phyloP scores from a whole-genome alignment of 371 early-diverging fungal genomes.

The Mortierella sp. region DNA sequence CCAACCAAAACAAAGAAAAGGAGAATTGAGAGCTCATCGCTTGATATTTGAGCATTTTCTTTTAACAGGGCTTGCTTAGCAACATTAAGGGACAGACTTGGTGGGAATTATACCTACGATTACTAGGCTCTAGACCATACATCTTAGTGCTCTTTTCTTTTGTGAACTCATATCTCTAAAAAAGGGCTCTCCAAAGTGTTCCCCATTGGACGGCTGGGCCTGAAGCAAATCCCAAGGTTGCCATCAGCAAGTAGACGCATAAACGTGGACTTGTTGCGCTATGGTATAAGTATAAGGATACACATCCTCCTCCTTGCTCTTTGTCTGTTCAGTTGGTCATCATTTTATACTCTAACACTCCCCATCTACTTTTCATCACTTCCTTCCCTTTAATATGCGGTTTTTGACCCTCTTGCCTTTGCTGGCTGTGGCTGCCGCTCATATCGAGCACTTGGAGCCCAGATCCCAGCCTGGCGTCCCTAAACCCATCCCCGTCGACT shows the following conservation, averaged over 20 bases:
- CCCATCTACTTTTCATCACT: no score
- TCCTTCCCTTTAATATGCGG: conserved; percentile 3
- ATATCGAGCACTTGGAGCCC: conserved; percentile 34
- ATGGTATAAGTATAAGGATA: not conserved
- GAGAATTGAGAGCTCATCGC: no score
- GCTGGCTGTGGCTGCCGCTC: conserved; percentile 36
- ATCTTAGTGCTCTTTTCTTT: no score
- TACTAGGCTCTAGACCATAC: no score
- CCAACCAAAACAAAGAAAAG: not conserved
- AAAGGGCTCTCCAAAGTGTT: not conserved
- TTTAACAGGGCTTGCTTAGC: no score
- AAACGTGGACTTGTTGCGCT: not conserved
- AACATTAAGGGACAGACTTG: no score
- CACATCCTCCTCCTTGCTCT: not conserved
- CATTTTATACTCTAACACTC: no score
- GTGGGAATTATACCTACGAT: no score
- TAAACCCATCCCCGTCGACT: conserved; percentile 41
- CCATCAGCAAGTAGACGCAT: not conserved
- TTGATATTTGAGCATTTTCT: no score
- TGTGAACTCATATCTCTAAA: no score
- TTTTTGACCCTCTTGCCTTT: conserved; percentile 23
- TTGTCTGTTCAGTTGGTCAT: no score
- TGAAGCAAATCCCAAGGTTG: not conserved
- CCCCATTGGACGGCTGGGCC: not conserved
- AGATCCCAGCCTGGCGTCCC: conserved; percentile 58